These are phyloP conservation scores for Suhomyces panamericanus DNA, from an alignment of 1,139 yeast species.

Conservation along the genomic window DNA sequence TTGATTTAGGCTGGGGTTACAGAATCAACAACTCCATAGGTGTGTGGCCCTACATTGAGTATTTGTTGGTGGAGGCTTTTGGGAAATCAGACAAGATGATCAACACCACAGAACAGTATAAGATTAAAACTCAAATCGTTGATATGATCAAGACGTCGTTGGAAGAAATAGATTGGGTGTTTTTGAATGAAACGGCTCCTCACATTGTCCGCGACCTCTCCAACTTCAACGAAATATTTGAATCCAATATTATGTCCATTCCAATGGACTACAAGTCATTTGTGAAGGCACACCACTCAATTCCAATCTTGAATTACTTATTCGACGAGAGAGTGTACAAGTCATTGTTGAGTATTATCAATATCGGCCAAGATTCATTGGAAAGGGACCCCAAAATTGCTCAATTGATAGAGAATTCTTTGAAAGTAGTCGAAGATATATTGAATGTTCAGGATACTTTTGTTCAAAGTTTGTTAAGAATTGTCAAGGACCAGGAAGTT, in stretches of 20 bases:
- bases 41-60: constrained; percentile 80
- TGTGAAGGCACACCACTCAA: constrained; percentile 64
- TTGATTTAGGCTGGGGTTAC: constrained; percentile 59
- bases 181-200: constrained; percentile 47
- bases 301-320: constrained; percentile 60
- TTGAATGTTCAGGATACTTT: constrained; percentile 54
- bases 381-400: constrained; percentile 32
- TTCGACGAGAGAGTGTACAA: constrained; percentile 59
- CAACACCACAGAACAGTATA: constrained; percentile 39
- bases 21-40: constrained; percentile 56
- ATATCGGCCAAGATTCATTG: constrained; percentile 54
- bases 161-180: constrained; percentile 61
- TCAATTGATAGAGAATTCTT: constrained; percentile 25
- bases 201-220: constrained; percentile 19
- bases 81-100: constrained; percentile 37
- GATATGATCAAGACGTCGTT: constrained; percentile 55
- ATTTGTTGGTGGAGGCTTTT: constrained; percentile 64
- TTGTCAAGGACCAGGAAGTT: constrained; percentile 24
- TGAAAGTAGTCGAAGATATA: constrained; percentile 50
- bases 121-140: constrained; percentile 56
- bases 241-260: constrained; percentile 22
- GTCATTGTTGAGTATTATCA: constrained; percentile 55
- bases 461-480: constrained; percentile 27
- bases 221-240: constrained; percentile 49
- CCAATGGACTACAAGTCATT: constrained; percentile 35